Evolutionary conservation across 2,329 filamentous ascomycete genomes (phyloP), one percentile per base, ranked within the genome.

Genomic region (Colletotrichum spinosum): DNA sequence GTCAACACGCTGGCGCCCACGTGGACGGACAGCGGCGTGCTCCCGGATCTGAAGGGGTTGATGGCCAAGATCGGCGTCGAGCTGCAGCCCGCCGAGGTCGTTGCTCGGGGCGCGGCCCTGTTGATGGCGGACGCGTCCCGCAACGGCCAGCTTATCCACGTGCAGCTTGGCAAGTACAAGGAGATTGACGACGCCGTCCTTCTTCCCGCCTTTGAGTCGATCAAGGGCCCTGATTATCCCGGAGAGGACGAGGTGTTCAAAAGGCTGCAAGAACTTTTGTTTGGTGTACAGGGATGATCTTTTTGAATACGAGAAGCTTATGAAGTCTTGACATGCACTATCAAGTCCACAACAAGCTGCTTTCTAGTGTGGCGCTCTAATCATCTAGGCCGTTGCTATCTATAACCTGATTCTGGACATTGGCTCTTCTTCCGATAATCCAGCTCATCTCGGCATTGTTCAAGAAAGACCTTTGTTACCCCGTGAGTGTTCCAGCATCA

Each of bases 111-210:
- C 5, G 84, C 80, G 1, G 83, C 77, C 0, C 74, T 81, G 39
- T 69, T 88, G 15, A 85, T 88, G 78, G 78, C 76, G 1, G 83
- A 87, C 65, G 67, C 71, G 11, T 70, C 72, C 1, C 75, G 83
- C 53, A 77, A 86, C 46, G 86, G 84, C 2, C 80, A 88, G 39
- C 71, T 84, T 34, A 78, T 89, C n/a, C 86, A 84, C 67, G 77
- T 84, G 10, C 76, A 76, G 60, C 74, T 78, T 9, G 83, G 85
- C 0, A 79, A 79, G 56, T 86, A 81, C 69, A 78, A 75, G 62
- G 86, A 89, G 72, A 79, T 88, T 13, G 86, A 89, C 60, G 81
- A 86, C 64, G 71, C 76, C 2, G 61, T 80, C 2, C 57, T 80
- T 8, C 68, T 74, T 5, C 79, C 79, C 2, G 72, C 75, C 0